phyloP scores from a whole-genome alignment of 2,329 filamentous ascomycete species.

The Pseudogymnoascus sp. region DNA sequence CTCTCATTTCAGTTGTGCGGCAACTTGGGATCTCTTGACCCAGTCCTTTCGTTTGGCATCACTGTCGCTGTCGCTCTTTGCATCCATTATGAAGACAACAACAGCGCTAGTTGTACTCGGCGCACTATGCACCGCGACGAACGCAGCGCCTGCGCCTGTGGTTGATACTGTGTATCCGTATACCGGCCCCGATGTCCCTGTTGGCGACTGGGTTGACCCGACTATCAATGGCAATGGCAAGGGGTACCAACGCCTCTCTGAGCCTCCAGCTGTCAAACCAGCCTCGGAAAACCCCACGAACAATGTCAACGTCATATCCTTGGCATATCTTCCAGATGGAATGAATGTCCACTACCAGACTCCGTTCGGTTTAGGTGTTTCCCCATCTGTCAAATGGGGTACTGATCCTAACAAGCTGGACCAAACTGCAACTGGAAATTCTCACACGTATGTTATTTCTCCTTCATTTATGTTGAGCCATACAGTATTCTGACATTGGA shows the following conservation, averaged over 20 bases:
- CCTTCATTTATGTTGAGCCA: background rate
- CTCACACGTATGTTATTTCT: constrained; percentile 31
- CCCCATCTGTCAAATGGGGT: constrained; percentile 38
- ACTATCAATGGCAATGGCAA: constrained; percentile 44
- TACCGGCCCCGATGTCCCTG: constrained; percentile 38
- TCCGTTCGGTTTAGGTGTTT: constrained; percentile 40
- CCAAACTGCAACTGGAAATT: constrained; percentile 31
- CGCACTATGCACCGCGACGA: background rate
- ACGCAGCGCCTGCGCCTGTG: background rate
- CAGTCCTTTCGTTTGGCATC: background rate
- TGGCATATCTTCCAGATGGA: constrained; percentile 39
- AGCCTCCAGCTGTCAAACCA: constrained; percentile 41
- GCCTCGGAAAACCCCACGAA: constrained; percentile 35
- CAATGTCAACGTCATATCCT: constrained; percentile 44
- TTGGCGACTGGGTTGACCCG: constrained; percentile 43
- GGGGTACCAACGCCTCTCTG: constrained; percentile 41
- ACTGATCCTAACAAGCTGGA: constrained; percentile 26
- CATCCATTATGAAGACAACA: background rate
- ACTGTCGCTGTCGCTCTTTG: background rate
- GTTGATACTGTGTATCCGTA: constrained; percentile 39
- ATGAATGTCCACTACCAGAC: constrained; percentile 47
- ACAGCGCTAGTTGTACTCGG: background rate
- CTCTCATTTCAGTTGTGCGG: too few relatives aligned
- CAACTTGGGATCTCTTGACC: background rate
- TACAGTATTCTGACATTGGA: background rate